Conservation (phyloP, 768 basidiomycete genomes). For the Trichaptum fuscoviolaceum region DNA sequence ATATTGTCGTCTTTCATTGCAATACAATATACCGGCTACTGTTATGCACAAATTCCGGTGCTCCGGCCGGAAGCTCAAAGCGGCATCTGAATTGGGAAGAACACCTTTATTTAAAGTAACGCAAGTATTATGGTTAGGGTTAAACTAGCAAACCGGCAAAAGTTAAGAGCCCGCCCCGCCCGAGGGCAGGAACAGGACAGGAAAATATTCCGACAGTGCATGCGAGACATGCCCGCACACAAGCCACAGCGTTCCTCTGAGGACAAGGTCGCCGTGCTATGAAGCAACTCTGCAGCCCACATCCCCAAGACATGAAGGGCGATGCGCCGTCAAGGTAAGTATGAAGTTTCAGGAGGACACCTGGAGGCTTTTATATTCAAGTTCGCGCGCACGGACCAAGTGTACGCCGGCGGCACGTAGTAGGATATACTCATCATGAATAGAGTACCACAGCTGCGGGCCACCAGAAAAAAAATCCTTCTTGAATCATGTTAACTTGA, state of each 20-base stretch:
- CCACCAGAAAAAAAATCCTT: no score
- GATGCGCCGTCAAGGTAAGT: constrained; percentile 27
- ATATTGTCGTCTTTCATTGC: no score
- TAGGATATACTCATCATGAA: no score
- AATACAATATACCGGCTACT: no score
- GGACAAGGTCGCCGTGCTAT: constrained; percentile 56
- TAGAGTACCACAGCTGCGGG: no score
- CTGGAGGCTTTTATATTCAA: constrained; percentile 7
- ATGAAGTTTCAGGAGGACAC: constrained; percentile 17
- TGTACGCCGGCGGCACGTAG: no score
- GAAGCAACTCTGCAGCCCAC: constrained; percentile 32
- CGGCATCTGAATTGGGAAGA: no score
- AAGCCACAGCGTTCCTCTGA: constrained; percentile 39
- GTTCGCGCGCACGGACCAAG: constrained; percentile 9
- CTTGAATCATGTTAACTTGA: no score
- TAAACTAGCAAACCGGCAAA: constrained; percentile 20
- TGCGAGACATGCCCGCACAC: constrained; percentile 39
- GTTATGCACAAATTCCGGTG: no score
- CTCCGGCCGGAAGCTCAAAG: no score
- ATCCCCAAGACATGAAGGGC: constrained; percentile 32
- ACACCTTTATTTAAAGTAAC: no score
- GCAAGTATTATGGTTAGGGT: constrained; percentile 18
- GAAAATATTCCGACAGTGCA: constrained; percentile 44
- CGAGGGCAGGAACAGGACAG: constrained; percentile 45
- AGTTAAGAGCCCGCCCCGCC: constrained; percentile 43